Evolutionary conservation across 495 filamentous ascomycete species (phyloP).

Genomic region (Stereocaulon alpinum): DNA sequence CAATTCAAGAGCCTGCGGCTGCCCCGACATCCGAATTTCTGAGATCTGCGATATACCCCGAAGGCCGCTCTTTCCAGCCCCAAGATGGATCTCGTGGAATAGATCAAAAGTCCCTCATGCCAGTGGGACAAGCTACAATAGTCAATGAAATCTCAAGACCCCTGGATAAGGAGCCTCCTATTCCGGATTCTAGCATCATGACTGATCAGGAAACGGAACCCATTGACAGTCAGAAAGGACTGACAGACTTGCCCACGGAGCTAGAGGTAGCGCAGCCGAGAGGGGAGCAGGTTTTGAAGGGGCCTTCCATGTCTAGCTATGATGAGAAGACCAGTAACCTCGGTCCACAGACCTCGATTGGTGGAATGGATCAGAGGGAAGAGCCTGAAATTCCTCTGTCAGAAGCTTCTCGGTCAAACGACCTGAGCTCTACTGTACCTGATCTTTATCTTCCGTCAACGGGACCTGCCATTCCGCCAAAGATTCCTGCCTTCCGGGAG

Average conservation of each 20-base stretch:
- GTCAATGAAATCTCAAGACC: background rate
- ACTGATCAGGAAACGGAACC: background rate
- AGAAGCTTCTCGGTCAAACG: background rate
- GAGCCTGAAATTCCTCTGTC: background rate
- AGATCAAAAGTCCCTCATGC: background rate
- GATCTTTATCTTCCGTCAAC: background rate
- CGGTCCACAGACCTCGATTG: background rate
- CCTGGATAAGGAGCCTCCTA: background rate
- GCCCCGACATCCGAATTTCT: conserved; percentile 10
- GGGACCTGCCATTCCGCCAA: conserved; percentile 27
- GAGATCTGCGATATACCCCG: conserved; percentile 13
- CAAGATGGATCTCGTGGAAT: background rate
- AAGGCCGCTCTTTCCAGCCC: conserved; percentile 5
- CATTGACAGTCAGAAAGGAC: background rate
- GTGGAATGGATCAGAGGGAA: background rate
- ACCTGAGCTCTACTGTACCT: background rate
- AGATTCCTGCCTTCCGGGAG: conserved; percentile 53
- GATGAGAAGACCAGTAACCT: background rate
- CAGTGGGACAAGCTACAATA: background rate
- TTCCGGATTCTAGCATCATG: background rate
- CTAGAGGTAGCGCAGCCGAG: conserved; percentile 1
- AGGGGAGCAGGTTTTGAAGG: background rate
- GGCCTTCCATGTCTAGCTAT: background rate
- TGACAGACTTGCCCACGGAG: background rate
- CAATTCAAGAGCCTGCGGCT: background rate